Percentiles rank a stretch among this genome's conserved stretches.
Conservation (phyloP, 2,329 filamentous ascomycete species). For the Hypoxylon sp. region DNA sequence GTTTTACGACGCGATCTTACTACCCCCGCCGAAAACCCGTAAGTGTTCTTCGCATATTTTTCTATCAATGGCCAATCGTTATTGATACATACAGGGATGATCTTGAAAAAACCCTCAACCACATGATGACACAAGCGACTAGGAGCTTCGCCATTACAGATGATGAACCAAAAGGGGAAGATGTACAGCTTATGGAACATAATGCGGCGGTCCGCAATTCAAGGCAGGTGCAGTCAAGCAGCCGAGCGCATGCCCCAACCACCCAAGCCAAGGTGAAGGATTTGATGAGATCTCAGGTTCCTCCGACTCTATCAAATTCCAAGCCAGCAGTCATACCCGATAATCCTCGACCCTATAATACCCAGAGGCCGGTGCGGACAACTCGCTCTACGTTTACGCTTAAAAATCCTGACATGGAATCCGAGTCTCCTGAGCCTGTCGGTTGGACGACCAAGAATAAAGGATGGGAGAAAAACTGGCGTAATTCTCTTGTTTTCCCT, state of each 20-base stretch:
- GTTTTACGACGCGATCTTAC: neutral
- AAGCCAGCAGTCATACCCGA: slow-evolving; percentile 19
- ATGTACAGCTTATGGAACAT: slow-evolving; percentile 47
- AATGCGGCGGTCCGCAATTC: slow-evolving; percentile 34
- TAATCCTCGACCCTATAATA: slow-evolving; percentile 9
- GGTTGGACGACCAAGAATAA: slow-evolving; percentile 66
- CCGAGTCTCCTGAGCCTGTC: slow-evolving; percentile 46
- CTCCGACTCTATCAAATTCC: slow-evolving; percentile 9
- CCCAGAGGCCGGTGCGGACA: slow-evolving; percentile 31
- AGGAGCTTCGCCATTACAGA: slow-evolving; percentile 25
- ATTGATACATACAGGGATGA: slow-evolving; percentile 33
- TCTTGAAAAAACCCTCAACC: slow-evolving; percentile 34
- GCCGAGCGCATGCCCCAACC: neutral
- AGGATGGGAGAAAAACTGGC: slow-evolving; percentile 67
- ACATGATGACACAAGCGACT: slow-evolving; percentile 29
- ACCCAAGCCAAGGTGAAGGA: slow-evolving; percentile 43
- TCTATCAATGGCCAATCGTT: neutral
- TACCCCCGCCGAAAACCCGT: neutral
- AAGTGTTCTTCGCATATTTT: neutral
- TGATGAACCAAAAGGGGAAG: slow-evolving; percentile 34
- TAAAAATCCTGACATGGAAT: slow-evolving; percentile 37
- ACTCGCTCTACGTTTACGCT: slow-evolving; percentile 44
- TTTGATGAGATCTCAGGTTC: slow-evolving; percentile 34
- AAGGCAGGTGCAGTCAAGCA: neutral
- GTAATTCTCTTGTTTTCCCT: slow-evolving; percentile 73